Percentiles rank a stretch among this genome's conserved stretches.
Conservation (phyloP, 208 protist species). For the Wallacemonas sp. region DNA sequence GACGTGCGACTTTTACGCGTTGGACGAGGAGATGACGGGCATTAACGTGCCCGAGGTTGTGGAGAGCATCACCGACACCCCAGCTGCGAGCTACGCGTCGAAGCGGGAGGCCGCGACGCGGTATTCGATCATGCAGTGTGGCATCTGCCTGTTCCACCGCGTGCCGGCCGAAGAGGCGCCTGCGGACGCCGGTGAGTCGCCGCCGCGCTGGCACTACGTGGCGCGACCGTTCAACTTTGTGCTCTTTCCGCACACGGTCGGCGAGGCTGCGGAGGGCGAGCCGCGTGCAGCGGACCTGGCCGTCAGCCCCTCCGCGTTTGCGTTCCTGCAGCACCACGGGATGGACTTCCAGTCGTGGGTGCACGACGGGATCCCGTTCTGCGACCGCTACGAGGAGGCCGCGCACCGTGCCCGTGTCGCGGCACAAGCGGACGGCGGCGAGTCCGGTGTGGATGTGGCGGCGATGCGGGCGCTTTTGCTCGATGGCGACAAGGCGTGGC, state of each 20-base stretch:
- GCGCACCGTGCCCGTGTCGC: conserved; percentile 28
- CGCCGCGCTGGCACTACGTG: conserved; percentile 26
- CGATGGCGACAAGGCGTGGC: neutral
- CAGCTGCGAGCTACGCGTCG: conserved; percentile 57
- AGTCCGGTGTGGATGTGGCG: no score
- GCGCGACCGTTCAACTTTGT: conserved; percentile 79
- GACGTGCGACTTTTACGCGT: conserved; percentile 79
- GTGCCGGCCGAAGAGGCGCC: no score
- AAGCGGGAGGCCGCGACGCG: conserved; percentile 65
- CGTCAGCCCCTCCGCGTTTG: conserved; percentile 56
- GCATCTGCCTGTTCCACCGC: conserved; percentile 78
- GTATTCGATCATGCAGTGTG: conserved; percentile 84
- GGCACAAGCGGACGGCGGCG: neutral
- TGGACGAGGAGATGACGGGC: conserved; percentile 90
- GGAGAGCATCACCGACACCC: conserved; percentile 58
- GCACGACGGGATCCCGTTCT: conserved; percentile 61
- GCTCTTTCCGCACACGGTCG: conserved; percentile 56
- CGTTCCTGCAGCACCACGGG: conserved; percentile 66
- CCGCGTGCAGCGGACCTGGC: conserved; percentile 36
- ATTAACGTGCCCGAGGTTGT: conserved; percentile 57
- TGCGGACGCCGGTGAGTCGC: conserved; percentile 2
- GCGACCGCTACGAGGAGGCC: conserved; percentile 34
- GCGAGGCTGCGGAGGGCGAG: conserved; percentile 15
- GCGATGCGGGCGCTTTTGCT: conserved; percentile 42
- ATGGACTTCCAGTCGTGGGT: conserved; percentile 88